A percentile compares a stretch with the other conserved stretches of the same genome.
Conservation (phyloP, 371 early-diverging fungal species). For the Choanephora cucurbitarum region DNA sequence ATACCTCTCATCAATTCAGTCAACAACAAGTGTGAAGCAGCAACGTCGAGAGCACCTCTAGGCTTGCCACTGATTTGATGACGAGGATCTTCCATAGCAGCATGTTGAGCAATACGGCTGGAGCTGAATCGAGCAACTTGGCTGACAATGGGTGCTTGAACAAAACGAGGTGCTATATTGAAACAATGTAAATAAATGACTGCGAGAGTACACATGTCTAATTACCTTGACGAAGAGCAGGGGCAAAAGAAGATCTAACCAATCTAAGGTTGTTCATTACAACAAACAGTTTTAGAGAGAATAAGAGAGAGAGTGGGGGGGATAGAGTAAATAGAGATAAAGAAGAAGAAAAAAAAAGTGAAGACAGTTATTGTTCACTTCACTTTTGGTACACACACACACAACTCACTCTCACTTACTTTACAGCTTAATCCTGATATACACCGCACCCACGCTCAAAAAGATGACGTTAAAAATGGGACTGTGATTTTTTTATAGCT, state of each 20-base stretch:
- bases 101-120: slow-evolving; percentile 33
- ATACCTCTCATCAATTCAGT: slow-evolving; percentile 92
- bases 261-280: slow-evolving; percentile 29
- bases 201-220: no score
- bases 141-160: slow-evolving; percentile 39
- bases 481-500: background rate
- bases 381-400: background rate
- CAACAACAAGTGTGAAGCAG: slow-evolving; percentile 82
- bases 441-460: background rate
- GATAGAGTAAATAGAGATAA: slow-evolving; percentile 11
- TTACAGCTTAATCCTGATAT: no score
- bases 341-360: slow-evolving; percentile 4
- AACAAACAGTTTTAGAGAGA: background rate
- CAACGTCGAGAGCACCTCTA: slow-evolving; percentile 67
- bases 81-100: slow-evolving; percentile 27
- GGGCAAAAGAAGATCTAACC: slow-evolving; percentile 14
- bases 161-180: slow-evolving; percentile 36
- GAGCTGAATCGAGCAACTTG: slow-evolving; percentile 46
- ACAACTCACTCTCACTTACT: background rate
- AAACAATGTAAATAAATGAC: no score
- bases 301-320: slow-evolving; percentile 18
- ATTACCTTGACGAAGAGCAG: slow-evolving; percentile 18
- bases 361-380: background rate
- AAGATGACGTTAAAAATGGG: background rate
- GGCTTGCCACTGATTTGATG: slow-evolving; percentile 42